Base-by-base conservation (phyloP, 495 filamentous ascomycete genomes). In the Annulohypoxylon bovei region DNA sequence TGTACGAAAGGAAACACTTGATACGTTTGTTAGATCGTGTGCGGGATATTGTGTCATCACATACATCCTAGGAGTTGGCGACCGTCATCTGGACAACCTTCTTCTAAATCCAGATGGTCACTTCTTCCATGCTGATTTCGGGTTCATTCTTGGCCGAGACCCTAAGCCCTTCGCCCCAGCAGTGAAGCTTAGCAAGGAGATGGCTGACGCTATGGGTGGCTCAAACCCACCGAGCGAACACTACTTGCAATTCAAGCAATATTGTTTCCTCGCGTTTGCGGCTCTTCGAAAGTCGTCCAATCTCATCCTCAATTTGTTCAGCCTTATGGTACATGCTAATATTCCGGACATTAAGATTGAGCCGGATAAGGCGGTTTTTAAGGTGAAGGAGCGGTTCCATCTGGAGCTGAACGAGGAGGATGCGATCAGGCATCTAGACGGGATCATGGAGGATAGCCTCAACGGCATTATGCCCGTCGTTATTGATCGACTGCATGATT, bases 31-130 rank as follows among this genome's bases (percentile, higher is more conserved):
- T 77, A 97, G 94, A 75, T 96, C 92, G 16, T 97, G 95, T 75
- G 95, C 95, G 1, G 95, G 95, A 23, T 99, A 99, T 80, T 98
- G 96, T 77, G 95, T 99, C 18, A 98, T 99, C 75, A 99, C 95
- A 0, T 99, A 98, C 80, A 89, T 99, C 35, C 89, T 99, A n/a
- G 95, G 95, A 28, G 95, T 99, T 27, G 95, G 95, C 40, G 95
- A 99, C 76, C 89, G 95, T 0, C 95, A 99, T 79, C 86, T 98
- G 9, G 95, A 99, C 76, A 99, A 99, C 76, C 87, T 99, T 5
- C 90, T 98, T 33, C 86, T 99, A 7, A 86, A 93, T 0, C 95
- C 96, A 11, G 90, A 93, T 71, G 95, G 92, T 4, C 92, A 95
- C 76, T 99, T 99, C 82, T 98, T 99, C 87, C 95, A 99, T 78